Evolutionary conservation across 495 filamentous ascomycete genomes (phyloP).

Genomic region (Xylaria bambusicola): DNA sequence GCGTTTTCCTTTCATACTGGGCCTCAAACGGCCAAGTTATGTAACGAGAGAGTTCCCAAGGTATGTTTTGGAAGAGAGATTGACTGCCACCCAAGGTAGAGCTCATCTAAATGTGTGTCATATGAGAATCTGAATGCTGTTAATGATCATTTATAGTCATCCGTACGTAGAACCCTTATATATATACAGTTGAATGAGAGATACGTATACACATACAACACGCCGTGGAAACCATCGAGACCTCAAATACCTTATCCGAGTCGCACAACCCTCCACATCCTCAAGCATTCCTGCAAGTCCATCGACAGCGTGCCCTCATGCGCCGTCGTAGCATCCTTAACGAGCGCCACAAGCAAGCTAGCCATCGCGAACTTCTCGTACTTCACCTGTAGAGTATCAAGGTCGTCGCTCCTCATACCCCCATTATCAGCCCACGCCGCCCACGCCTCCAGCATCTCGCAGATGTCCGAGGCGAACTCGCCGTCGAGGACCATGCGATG

Average conservation of each 20-base stretch:
- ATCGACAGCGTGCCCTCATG: constrained; percentile 55
- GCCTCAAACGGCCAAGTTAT: too few relatives aligned
- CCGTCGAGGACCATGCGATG: constrained; percentile 58
- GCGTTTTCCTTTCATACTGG: too few relatives aligned
- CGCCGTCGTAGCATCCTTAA: constrained; percentile 49
- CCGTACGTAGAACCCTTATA: too few relatives aligned
- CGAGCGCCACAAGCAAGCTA: constrained; percentile 51
- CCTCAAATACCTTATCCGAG: constrained; percentile 45
- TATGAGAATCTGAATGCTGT: too few relatives aligned
- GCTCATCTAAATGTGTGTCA: too few relatives aligned
- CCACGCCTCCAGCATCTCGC: constrained; percentile 57
- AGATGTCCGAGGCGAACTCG: constrained; percentile 44
- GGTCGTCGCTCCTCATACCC: constrained; percentile 58
- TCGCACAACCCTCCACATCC: constrained; percentile 59
- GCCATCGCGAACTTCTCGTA: constrained; percentile 54
- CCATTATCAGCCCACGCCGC: constrained; percentile 59
- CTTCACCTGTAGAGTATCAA: constrained; percentile 44
- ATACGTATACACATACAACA: neutral
- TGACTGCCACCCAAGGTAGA: too few relatives aligned
- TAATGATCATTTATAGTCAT: too few relatives aligned
- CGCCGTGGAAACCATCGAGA: too few relatives aligned
- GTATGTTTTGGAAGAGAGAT: too few relatives aligned
- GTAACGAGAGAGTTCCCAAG: too few relatives aligned
- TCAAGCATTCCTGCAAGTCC: constrained; percentile 63
- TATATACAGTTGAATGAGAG: neutral